A percentile compares a stretch with the other conserved stretches of the same genome.
These are phyloP conservation scores for Paraphoma chrysanthemicola DNA, from an alignment of 2,329 filamentous ascomycete genomes.

Conservation along the genomic window DNA sequence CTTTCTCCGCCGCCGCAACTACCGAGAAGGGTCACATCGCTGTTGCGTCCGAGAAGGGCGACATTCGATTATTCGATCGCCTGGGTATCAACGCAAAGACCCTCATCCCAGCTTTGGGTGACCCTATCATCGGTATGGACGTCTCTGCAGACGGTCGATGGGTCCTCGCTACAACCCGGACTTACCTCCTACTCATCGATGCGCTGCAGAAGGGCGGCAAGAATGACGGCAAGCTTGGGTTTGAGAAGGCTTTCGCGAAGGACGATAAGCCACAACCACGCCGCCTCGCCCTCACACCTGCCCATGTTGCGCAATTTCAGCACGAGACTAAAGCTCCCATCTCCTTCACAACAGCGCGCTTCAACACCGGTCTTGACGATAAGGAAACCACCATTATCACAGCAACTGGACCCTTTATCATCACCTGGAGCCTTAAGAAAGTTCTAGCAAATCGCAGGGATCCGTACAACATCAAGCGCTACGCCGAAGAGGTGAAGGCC, in stretches of 20 bases:
- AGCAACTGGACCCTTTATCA: slow-evolving; percentile 93
- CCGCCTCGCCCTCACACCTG: slow-evolving; percentile 84
- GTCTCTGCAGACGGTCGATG: slow-evolving; percentile 95
- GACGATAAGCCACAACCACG: slow-evolving; percentile 93
- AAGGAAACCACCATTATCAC: slow-evolving; percentile 95
- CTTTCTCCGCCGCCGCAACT: slow-evolving; percentile 92
- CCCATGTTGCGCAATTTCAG: slow-evolving; percentile 95
- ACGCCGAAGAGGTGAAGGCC: slow-evolving; percentile 92
- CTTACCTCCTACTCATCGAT: slow-evolving; percentile 93
- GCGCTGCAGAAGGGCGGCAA: slow-evolving; percentile 90
- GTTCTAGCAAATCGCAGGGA: slow-evolving; percentile 80
- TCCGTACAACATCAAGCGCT: slow-evolving; percentile 95
- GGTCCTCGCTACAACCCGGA: slow-evolving; percentile 92
- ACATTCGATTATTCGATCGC: slow-evolving; percentile 94
- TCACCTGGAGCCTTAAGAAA: slow-evolving; percentile 96
- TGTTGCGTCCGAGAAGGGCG: slow-evolving; percentile 96
- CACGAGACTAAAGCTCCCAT: slow-evolving; percentile 90
- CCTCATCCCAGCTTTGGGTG: slow-evolving; percentile 91
- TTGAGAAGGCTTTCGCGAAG: slow-evolving; percentile 90
- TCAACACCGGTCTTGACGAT: slow-evolving; percentile 84
- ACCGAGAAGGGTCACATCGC: slow-evolving; percentile 97
- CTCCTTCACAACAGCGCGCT: slow-evolving; percentile 88
- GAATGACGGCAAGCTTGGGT: slow-evolving; percentile 97
- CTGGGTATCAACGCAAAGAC: slow-evolving; percentile 98
- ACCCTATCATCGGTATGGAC: slow-evolving; percentile 93